Conservation (phyloP, 352 stramenopile genomes). For the Phytophthora pseudosyringae region DNA sequence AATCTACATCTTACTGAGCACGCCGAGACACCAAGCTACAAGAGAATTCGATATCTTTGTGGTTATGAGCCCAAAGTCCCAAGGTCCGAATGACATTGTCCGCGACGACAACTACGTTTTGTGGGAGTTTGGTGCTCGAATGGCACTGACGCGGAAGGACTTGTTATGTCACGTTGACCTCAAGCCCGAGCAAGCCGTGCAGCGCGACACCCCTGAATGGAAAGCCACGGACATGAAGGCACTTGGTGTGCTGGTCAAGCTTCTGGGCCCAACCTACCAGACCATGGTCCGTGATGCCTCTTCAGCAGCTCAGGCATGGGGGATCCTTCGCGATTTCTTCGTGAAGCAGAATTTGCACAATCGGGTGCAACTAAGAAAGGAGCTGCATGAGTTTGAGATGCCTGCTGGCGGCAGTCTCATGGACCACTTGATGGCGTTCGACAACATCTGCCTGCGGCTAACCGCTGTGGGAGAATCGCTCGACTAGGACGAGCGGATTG, state of each 20-base stretch:
- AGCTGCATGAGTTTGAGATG: slow-evolving; percentile 20
- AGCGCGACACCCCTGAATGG: slow-evolving; percentile 20
- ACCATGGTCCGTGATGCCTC: slow-evolving; percentile 14
- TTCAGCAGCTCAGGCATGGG: slow-evolving; percentile 11
- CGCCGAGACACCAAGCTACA: no score
- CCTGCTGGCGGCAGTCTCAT: slow-evolving; percentile 6
- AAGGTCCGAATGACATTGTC: no score
- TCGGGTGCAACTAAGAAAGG: slow-evolving; percentile 6
- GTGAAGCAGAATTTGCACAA: slow-evolving; percentile 18
- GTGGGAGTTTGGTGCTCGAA: no score
- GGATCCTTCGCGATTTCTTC: slow-evolving; percentile 19
- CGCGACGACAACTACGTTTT: no score
- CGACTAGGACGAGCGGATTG: slow-evolving; percentile 24
- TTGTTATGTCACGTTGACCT: background rate
- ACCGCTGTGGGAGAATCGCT: slow-evolving; percentile 17
- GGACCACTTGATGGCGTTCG: slow-evolving; percentile 26
- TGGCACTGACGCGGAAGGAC: no score
- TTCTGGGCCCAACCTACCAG: slow-evolving; percentile 20
- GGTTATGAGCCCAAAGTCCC: no score
- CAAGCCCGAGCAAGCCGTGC: slow-evolving; percentile 17
- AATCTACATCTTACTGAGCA: no score
- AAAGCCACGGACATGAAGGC: slow-evolving; percentile 31
- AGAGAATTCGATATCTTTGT: no score
- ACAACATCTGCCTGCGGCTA: slow-evolving; percentile 28
- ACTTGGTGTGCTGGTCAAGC: slow-evolving; percentile 18